Conservation (phyloP, 2,329 filamentous ascomycete genomes). For the Fusarium bulbicola region DNA sequence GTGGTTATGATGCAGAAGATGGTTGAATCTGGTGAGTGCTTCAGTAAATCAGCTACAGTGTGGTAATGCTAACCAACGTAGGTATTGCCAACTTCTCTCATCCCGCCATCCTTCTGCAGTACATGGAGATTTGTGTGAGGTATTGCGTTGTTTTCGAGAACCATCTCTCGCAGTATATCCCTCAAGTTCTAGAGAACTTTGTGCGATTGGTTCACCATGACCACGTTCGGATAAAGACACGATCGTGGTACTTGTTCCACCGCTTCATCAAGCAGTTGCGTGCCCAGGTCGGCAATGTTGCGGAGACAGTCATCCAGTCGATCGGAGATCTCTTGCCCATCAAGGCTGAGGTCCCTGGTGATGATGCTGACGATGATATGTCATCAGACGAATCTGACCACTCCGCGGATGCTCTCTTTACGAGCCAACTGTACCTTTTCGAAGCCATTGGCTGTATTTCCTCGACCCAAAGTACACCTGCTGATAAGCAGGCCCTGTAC, state of each 20-base stretch:
- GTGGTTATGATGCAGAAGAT: slow-evolving; percentile 95
- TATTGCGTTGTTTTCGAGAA: slow-evolving; percentile 94
- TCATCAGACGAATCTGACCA: slow-evolving; percentile 93
- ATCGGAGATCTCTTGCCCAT: slow-evolving; percentile 89
- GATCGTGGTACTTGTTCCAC: slow-evolving; percentile 97
- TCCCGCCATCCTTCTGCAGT: slow-evolving; percentile 91
- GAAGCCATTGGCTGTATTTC: slow-evolving; percentile 94
- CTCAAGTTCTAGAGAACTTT: slow-evolving; percentile 89
- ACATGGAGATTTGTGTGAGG: slow-evolving; percentile 97
- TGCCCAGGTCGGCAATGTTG: slow-evolving; percentile 84
- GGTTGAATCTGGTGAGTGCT: slow-evolving; percentile 84
- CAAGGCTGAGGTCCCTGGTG: slow-evolving; percentile 84
- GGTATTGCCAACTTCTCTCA: slow-evolving; percentile 87
- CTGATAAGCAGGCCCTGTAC: slow-evolving; percentile 87
- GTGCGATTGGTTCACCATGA: slow-evolving; percentile 89
- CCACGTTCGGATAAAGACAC: slow-evolving; percentile 84
- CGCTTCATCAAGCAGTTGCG: slow-evolving; percentile 90
- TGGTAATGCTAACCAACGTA: slow-evolving; percentile 49
- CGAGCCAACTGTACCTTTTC: slow-evolving; percentile 90
- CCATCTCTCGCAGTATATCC: slow-evolving; percentile 77
- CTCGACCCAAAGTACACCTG: slow-evolving; percentile 78
- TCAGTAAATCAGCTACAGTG: not conserved
- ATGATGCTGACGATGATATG: slow-evolving; percentile 87
- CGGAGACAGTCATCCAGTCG: slow-evolving; percentile 90
- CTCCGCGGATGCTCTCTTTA: slow-evolving; percentile 90